Percentiles rank a stretch among this genome's conserved stretches.
Evolutionary conservation across 1,139 yeast species (phyloP).

Genomic region (Lodderomyces jiufengensis): DNA sequence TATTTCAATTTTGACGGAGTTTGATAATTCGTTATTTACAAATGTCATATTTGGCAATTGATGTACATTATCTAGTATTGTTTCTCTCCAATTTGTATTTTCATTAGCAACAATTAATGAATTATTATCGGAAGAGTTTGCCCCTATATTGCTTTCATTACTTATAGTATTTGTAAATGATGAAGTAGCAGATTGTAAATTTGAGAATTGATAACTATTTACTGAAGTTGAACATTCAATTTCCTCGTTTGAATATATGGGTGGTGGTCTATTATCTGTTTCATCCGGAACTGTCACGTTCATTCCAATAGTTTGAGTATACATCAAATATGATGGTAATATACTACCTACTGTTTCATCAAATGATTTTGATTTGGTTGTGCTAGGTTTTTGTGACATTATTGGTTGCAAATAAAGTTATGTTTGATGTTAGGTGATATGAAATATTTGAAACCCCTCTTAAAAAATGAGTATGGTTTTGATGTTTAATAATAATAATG

Average conservation of each 20-base stretch:
- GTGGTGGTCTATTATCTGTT: slow-evolving; percentile 9
- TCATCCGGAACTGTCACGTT: slow-evolving; percentile 14
- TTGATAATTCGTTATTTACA: slow-evolving; percentile 24
- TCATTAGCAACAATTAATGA: slow-evolving; percentile 27
- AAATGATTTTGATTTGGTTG: slow-evolving; percentile 3
- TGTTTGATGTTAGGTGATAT: too few relatives aligned
- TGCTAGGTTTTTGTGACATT: slow-evolving; percentile 1
- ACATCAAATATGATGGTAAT: slow-evolving; percentile 48
- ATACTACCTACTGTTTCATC: slow-evolving; percentile 20
- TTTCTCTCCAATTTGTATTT: slow-evolving; percentile 33
- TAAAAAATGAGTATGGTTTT: too few relatives aligned
- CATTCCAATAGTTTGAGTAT: slow-evolving; percentile 34
- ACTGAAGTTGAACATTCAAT: slow-evolving; percentile 5
- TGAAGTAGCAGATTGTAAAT: too few relatives aligned
- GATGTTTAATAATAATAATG: too few relatives aligned
- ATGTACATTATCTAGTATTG: slow-evolving; percentile 38
- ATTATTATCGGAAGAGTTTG: too few relatives aligned
- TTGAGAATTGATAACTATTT: slow-evolving; percentile 1
- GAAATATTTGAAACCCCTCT: too few relatives aligned
- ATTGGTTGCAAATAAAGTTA: too few relatives aligned
- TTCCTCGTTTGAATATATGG: slow-evolving; percentile 7
- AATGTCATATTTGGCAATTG: slow-evolving; percentile 32
- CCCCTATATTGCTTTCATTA: too few relatives aligned
- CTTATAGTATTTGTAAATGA: not conserved
- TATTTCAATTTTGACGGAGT: slow-evolving; percentile 26